Conservation (phyloP, 371 early-diverging fungal species). For the Apophysomyces trapeziformis region DNA sequence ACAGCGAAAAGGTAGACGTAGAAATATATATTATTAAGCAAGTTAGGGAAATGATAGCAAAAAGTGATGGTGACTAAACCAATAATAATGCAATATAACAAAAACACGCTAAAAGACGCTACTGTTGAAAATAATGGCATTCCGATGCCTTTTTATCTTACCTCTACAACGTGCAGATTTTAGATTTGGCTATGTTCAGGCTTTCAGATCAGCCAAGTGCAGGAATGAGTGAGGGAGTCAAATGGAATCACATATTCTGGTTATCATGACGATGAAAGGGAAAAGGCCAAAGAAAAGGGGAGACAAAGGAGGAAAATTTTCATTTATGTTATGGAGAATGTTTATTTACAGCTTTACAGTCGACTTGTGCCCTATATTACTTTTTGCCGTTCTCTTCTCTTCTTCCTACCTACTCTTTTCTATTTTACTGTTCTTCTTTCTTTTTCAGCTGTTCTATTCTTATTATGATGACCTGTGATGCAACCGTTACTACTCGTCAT, state of each 20-base stretch:
- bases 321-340: not conserved
- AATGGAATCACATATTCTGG: not conserved
- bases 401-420: not conserved
- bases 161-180: not conserved
- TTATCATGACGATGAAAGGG: not conserved
- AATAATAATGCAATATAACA: not conserved
- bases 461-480: constrained; percentile 4
- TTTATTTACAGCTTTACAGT: not conserved
- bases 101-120: too few species aligned
- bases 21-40: constrained; percentile 13
- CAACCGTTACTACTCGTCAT: constrained; percentile 1
- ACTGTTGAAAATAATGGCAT: too few species aligned
- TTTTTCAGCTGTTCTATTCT: not conserved
- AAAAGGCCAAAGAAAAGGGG: not conserved
- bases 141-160: not conserved
- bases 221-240: not conserved
- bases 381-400: too few species aligned
- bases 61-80: constrained; percentile 13
- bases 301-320: constrained; percentile 1
- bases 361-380: too few species aligned
- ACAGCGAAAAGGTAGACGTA: constrained; percentile 14
- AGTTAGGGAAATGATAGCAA: constrained; percentile 2
- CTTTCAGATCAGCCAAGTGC: not conserved
- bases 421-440: constrained; percentile 3
- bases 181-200: not conserved